Conservation (phyloP, 495 filamentous ascomycete species). For the Aspergillus asperescens region DNA sequence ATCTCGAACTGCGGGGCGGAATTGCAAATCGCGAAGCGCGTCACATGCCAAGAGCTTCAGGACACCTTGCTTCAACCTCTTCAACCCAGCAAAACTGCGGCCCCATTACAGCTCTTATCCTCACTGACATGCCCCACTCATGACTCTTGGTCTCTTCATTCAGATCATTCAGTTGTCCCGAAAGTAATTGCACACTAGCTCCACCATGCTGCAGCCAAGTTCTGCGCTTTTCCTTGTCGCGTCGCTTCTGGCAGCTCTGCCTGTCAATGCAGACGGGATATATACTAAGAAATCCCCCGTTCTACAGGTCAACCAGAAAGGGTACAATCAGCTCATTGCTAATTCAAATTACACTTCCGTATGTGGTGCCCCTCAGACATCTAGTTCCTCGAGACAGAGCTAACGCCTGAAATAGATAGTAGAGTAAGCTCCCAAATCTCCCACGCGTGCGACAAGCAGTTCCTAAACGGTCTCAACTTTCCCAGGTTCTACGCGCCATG, state of each 20-base stretch:
- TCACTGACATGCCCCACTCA: background rate
- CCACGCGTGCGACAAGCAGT: background rate
- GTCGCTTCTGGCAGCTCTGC: conserved; percentile 53
- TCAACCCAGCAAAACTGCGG: background rate
- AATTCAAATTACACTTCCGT: conserved; percentile 90
- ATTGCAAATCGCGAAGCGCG: conserved; percentile 19
- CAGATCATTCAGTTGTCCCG: background rate
- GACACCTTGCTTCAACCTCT: conserved; percentile 40
- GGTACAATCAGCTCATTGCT: conserved; percentile 77
- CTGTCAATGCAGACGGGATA: conserved; percentile 62
- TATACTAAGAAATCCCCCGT: conserved; percentile 88
- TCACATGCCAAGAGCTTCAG: conserved; percentile 46
- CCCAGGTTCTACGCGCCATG: conserved; percentile 88
- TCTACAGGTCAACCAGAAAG: conserved; percentile 75
- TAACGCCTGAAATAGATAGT: conserved; percentile 49
- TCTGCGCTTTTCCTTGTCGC: conserved; percentile 40
- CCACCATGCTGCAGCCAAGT: conserved; percentile 22
- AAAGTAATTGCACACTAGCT: background rate
- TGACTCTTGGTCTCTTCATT: background rate
- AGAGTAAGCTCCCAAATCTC: conserved; percentile 50
- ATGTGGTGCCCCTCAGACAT: conserved; percentile 20
- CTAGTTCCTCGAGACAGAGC: background rate
- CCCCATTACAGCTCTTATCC: conserved; percentile 1
- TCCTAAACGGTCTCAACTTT: conserved; percentile 11
- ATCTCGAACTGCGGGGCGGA: conserved; percentile 1